phyloP scores from a whole-genome alignment of 768 basidiomycete genomes.

The Trametes villosa region DNA sequence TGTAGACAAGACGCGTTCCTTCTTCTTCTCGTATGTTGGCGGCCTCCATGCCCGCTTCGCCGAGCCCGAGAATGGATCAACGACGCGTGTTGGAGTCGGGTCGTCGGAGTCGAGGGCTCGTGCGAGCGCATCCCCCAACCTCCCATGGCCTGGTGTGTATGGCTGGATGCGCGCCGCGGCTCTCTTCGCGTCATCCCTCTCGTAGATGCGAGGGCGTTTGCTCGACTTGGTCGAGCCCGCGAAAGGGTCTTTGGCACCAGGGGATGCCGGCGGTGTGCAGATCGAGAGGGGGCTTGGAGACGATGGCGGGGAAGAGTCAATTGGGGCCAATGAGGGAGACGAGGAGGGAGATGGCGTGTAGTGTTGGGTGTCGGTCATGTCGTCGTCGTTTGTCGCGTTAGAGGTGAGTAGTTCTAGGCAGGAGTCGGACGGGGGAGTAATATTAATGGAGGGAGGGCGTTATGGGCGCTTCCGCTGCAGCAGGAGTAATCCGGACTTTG shows the following conservation, averaged over 20 bases:
- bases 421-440: background rate
- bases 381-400: background rate
- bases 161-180: background rate
- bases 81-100: slow-evolving; percentile 20
- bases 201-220: slow-evolving; percentile 48
- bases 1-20: slow-evolving; percentile 9
- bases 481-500: background rate
- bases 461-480: too few species aligned
- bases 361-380: slow-evolving; percentile 4
- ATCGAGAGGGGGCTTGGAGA: slow-evolving; percentile 36
- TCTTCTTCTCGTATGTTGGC: slow-evolving; percentile 25
- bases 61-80: slow-evolving; percentile 26
- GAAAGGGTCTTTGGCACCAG: slow-evolving; percentile 49
- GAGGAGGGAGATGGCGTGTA: slow-evolving; percentile 15
- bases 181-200: slow-evolving; percentile 25
- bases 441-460: too few species aligned
- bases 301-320: slow-evolving; percentile 44
- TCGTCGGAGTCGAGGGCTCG: slow-evolving; percentile 4
- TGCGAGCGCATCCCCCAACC: slow-evolving; percentile 13
- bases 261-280: slow-evolving; percentile 38
- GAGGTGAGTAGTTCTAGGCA: background rate
- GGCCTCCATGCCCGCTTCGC: slow-evolving; percentile 26
- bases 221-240: slow-evolving; percentile 59
- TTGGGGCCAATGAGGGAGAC: slow-evolving; percentile 43
- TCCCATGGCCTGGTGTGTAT: slow-evolving; percentile 3